A percentile compares a stretch with the other conserved stretches of the same genome.
Evolutionary conservation across 306 rosid genomes (phyloP).

Genomic region (Leucaena leucocephala): DNA sequence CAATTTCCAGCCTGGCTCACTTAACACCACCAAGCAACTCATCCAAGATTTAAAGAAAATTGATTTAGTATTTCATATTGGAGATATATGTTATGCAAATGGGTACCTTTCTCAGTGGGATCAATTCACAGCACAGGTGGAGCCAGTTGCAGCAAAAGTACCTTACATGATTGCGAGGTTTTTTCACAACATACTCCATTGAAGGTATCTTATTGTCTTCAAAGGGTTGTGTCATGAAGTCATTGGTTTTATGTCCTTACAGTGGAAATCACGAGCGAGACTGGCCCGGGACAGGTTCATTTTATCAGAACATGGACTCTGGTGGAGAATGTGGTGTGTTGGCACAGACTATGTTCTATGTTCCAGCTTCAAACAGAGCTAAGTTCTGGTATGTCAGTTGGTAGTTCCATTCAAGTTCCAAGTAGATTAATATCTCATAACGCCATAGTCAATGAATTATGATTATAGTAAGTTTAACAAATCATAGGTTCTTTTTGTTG

Average conservation of each 20-base stretch:
- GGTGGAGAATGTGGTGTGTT: conserved; percentile 97
- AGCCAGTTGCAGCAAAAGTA: conserved; percentile 78
- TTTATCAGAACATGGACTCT: conserved; percentile 74
- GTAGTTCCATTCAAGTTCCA: background rate
- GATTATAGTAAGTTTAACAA: background rate
- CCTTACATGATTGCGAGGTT: conserved; percentile 97
- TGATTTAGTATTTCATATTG: conserved; percentile 85
- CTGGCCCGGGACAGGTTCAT: conserved; percentile 90
- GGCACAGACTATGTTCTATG: conserved; percentile 89
- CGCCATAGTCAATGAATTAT: background rate
- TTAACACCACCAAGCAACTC: conserved; percentile 75
- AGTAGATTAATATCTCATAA: background rate
- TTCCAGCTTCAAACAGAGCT: conserved; percentile 81
- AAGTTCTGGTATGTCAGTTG: conserved; percentile 69
- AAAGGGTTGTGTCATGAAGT: background rate
- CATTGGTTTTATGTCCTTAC: conserved; percentile 29
- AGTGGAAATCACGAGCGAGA: conserved; percentile 98
- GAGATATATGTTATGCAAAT: conserved; percentile 87
- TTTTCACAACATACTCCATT: background rate
- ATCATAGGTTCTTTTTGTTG: background rate
- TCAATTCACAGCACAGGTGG: conserved; percentile 85
- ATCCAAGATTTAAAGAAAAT: conserved; percentile 66
- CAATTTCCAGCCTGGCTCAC: conserved; percentile 78
- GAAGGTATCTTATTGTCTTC: conserved; percentile 15
- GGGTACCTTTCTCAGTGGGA: conserved; percentile 97